Evolutionary conservation across 306 rosid genomes (phyloP).

Genomic region (Quercus mongolica): DNA sequence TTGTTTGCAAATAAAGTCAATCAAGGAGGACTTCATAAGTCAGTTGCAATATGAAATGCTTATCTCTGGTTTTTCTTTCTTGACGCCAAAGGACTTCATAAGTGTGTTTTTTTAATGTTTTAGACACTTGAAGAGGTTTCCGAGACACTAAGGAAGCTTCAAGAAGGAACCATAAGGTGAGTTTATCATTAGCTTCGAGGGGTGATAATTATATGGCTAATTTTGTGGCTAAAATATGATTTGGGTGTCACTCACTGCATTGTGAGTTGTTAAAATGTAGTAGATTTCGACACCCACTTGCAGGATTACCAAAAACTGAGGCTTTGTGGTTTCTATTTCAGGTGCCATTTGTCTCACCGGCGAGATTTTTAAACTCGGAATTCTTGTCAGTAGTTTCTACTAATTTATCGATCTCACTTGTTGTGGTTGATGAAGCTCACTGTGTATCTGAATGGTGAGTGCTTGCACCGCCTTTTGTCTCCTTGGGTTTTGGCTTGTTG

Average conservation of each 20-base stretch:
- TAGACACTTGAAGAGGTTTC: slow-evolving; percentile 72
- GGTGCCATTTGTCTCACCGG: slow-evolving; percentile 95
- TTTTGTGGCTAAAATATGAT: background rate
- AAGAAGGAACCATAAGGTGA: slow-evolving; percentile 72
- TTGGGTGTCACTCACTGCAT: background rate
- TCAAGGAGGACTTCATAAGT: too few species aligned
- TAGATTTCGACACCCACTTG: background rate
- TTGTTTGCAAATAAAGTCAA: too few species aligned
- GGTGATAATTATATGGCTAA: too few species aligned
- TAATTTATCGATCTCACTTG: slow-evolving; percentile 27
- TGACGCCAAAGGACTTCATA: too few species aligned
- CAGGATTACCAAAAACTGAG: background rate
- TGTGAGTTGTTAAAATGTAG: background rate
- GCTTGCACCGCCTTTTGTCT: slow-evolving; percentile 4
- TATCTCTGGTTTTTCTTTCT: too few species aligned
- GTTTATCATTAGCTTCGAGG: too few species aligned
- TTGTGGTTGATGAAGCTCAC: slow-evolving; percentile 97
- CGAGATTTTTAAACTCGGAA: slow-evolving; percentile 78
- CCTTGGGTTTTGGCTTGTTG: slow-evolving; percentile 1
- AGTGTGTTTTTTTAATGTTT: slow-evolving; percentile 11
- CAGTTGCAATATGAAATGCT: too few species aligned
- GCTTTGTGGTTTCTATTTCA: slow-evolving; percentile 29
- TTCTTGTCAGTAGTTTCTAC: slow-evolving; percentile 65
- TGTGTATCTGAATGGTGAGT: slow-evolving; percentile 94
- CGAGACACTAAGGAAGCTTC: slow-evolving; percentile 59